Percentiles rank a stretch among this genome's conserved stretches.
These are phyloP conservation scores for Colletotrichum lindemuthianum DNA, from an alignment of 2,329 filamentous ascomycete genomes.

Conservation along the genomic window DNA sequence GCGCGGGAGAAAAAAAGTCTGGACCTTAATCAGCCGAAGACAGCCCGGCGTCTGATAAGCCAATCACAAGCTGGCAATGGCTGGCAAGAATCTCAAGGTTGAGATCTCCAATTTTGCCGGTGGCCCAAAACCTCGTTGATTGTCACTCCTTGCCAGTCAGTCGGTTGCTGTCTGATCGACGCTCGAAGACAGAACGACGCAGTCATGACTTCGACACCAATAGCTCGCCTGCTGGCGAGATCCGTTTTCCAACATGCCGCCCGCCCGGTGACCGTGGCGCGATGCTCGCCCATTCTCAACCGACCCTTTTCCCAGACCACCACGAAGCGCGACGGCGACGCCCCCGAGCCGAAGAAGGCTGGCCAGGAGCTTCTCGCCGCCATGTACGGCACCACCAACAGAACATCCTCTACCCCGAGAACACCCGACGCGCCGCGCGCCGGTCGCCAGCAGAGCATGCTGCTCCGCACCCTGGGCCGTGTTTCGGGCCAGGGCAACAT, in stretches of 20 bases:
- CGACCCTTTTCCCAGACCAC: conserved; percentile 54
- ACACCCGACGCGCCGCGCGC: neutral
- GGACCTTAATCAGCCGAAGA: conserved; percentile 33
- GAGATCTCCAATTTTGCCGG: conserved; percentile 26
- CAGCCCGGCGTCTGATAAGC: conserved; percentile 8
- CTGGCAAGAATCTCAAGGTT: conserved; percentile 22
- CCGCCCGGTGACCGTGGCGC: conserved; percentile 34
- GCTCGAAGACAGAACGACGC: conserved; percentile 15
- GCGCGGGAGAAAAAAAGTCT: conserved; percentile 41
- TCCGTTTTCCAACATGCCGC: conserved; percentile 45
- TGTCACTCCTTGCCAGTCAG: conserved; percentile 6
- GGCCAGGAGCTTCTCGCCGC: conserved; percentile 36
- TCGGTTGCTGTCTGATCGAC: too few species aligned
- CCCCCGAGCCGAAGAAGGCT: conserved; percentile 35
- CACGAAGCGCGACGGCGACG: conserved; percentile 38
- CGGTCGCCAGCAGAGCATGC: conserved; percentile 48
- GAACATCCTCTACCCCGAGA: conserved; percentile 3
- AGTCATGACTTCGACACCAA: conserved; percentile 55
- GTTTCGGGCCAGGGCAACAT: conserved; percentile 31
- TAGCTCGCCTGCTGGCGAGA: conserved; percentile 55
- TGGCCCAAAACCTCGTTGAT: conserved; percentile 21
- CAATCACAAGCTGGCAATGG: conserved; percentile 13
- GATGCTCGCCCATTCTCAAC: conserved; percentile 38
- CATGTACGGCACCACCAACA: conserved; percentile 30
- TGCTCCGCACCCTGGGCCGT: conserved; percentile 50